Conservation (phyloP, 208 protist genomes). For the Herpetomonas samuelpessoai region DNA sequence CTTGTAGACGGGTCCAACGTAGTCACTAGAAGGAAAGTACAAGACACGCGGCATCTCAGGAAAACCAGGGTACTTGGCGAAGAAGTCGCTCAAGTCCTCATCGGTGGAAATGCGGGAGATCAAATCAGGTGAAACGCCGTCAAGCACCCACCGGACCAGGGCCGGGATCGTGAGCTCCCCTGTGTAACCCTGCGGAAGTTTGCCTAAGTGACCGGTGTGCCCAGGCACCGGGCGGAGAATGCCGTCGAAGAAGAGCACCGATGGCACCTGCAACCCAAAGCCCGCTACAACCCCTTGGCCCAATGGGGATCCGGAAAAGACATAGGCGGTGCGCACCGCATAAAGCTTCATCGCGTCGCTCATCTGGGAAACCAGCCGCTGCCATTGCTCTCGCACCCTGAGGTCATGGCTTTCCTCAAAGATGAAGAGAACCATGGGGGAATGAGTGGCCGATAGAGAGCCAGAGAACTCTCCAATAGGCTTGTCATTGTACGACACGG, state of each 20-base stretch:
- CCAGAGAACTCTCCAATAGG: no score
- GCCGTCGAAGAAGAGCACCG: slow-evolving; percentile 35
- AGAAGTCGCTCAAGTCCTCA: slow-evolving; percentile 24
- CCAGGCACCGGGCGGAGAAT: slow-evolving; percentile 14
- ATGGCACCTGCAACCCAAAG: background rate
- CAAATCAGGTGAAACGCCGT: slow-evolving; percentile 19
- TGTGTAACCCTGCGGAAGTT: slow-evolving; percentile 20
- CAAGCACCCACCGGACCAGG: slow-evolving; percentile 29
- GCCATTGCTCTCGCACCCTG: slow-evolving; percentile 15
- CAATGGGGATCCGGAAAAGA: slow-evolving; percentile 8
- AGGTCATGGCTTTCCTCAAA: slow-evolving; percentile 1
- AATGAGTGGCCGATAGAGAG: no score
- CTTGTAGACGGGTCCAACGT: slow-evolving; percentile 22
- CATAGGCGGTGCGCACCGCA: slow-evolving; percentile 22
- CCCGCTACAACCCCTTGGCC: slow-evolving; percentile 11
- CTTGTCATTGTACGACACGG: no score
- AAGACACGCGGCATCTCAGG: slow-evolving; percentile 35
- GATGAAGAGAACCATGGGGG: background rate
- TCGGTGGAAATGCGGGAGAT: slow-evolving; percentile 35
- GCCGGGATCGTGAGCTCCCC: slow-evolving; percentile 10
- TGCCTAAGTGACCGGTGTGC: slow-evolving; percentile 8
- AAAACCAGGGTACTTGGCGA: slow-evolving; percentile 26
- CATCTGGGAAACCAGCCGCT: slow-evolving; percentile 16
- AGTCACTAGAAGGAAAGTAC: slow-evolving; percentile 28
- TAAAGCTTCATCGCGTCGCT: slow-evolving; percentile 14